Conservation (phyloP, 2,329 filamentous ascomycete genomes). For the Xylariaceae sp. region DNA sequence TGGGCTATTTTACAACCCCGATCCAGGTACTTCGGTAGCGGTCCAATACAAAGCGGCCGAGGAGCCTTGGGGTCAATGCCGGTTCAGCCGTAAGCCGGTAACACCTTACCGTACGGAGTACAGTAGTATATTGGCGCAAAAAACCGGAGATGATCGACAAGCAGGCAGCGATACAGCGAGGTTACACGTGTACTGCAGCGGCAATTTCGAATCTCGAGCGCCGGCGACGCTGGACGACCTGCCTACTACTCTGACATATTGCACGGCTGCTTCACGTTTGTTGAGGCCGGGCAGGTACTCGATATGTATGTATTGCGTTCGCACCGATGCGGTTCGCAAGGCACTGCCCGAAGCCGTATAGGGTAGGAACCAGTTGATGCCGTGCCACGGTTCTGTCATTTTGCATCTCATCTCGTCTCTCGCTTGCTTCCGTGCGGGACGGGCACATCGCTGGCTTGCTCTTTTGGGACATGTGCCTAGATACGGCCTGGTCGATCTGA, state of each 20-base stretch:
- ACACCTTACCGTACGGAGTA: neutral
- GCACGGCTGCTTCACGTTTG: too few relatives aligned
- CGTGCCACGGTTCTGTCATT: neutral
- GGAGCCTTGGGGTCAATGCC: neutral
- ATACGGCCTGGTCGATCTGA: neutral
- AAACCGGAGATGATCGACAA: neutral
- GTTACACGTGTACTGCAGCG: neutral
- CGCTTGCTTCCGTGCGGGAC: too few relatives aligned
- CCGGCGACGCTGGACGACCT: too few relatives aligned
- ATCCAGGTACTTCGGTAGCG: neutral
- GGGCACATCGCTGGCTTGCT: too few relatives aligned
- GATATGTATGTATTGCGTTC: neutral
- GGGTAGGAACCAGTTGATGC: neutral
- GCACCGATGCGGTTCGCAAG: too few relatives aligned
- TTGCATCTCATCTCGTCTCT: too few relatives aligned
- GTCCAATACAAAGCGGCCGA: neutral
- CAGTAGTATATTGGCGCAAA: neutral
- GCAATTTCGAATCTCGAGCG: too few relatives aligned
- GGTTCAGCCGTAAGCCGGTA: neutral
- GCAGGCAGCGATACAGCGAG: neutral
- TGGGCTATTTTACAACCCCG: neutral
- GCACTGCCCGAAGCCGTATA: too few relatives aligned
- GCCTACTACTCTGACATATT: neutral
- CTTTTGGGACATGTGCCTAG: too few relatives aligned
- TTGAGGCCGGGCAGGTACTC: neutral